phyloP scores from a whole-genome alignment of 2,329 filamentous ascomycete genomes.

The Neobulgaria alba region DNA sequence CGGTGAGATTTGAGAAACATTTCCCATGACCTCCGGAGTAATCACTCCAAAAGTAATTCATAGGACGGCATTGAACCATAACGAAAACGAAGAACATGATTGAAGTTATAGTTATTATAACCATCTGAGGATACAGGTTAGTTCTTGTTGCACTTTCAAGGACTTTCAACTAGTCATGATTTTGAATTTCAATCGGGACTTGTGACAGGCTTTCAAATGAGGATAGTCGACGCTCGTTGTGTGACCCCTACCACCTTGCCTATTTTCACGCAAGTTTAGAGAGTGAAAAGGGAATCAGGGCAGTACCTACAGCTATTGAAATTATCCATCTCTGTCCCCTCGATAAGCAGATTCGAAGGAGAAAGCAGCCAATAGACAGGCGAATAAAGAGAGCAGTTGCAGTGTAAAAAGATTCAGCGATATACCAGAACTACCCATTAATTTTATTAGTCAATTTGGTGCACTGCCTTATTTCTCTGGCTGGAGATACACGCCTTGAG shows the following conservation, averaged over 20 bases:
- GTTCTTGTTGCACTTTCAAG: too few species aligned
- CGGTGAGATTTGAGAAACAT: conserved; percentile 2
- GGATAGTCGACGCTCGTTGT: too few species aligned
- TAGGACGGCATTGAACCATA: conserved; percentile 11
- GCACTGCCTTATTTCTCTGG: not conserved
- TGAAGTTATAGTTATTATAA: conserved; percentile 5
- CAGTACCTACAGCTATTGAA: conserved; percentile 1
- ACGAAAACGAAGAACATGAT: conserved; percentile 10
- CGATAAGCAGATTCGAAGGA: conserved; percentile 6
- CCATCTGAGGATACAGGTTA: too few species aligned
- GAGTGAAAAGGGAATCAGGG: too few species aligned
- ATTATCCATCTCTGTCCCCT: conserved; percentile 8
- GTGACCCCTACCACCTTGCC: too few species aligned
- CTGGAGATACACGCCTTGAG: not conserved
- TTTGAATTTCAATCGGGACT: too few species aligned
- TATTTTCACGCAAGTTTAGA: too few species aligned
- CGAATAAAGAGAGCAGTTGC: conserved; percentile 13
- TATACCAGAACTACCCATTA: conserved; percentile 11
- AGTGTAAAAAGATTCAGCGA: conserved; percentile 9
- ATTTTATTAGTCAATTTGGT: not conserved
- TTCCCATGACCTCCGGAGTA: conserved; percentile 6
- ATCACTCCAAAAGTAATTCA: conserved; percentile 12
- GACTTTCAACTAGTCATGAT: too few species aligned
- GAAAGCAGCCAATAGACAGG: conserved; percentile 16
- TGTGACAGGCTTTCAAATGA: too few species aligned